Evolutionary conservation across 2,329 filamentous ascomycete species (phyloP).

Genomic region (Niveomyces coronatus): DNA sequence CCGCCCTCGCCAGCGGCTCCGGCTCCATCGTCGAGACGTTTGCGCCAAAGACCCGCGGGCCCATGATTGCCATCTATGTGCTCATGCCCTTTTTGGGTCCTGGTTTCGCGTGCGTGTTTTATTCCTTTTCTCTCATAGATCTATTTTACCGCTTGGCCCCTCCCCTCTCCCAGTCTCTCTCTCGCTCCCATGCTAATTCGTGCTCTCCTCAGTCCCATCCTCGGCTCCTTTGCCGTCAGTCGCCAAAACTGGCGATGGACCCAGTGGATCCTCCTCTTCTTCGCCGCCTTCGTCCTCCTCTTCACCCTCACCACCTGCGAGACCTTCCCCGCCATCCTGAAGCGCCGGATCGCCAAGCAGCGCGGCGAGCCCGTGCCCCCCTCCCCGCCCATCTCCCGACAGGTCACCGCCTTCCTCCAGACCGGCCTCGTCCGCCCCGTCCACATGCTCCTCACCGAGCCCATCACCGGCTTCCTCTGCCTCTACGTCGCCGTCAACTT

Average conservation of each 20-base stretch:
- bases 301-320: slow-evolving; percentile 36
- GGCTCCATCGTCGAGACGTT: slow-evolving; percentile 42
- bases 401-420: slow-evolving; percentile 26
- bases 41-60: slow-evolving; percentile 28
- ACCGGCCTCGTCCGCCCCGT: slow-evolving; percentile 39
- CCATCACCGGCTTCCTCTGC: slow-evolving; percentile 47
- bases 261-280: slow-evolving; percentile 39
- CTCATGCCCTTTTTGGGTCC: slow-evolving; percentile 44
- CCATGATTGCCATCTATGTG: slow-evolving; percentile 35
- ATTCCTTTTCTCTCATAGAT: background rate
- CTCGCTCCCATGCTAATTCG: background rate
- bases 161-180: background rate
- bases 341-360: slow-evolving; percentile 26
- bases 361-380: slow-evolving; percentile 20
- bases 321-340: slow-evolving; percentile 45
- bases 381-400: slow-evolving; percentile 15
- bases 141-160: too few species aligned
- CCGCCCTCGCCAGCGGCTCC: slow-evolving; percentile 37
- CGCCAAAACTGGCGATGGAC: slow-evolving; percentile 44
- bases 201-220: slow-evolving; percentile 29
- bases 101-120: slow-evolving; percentile 33
- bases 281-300: slow-evolving; percentile 27
- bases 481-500: slow-evolving; percentile 42
- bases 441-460: slow-evolving; percentile 50
- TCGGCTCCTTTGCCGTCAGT: slow-evolving; percentile 37